Evolutionary conservation across 768 basidiomycete species (phyloP), one percentile per base, ranked within the genome.

Genomic region (Hericium erinaceus): DNA sequence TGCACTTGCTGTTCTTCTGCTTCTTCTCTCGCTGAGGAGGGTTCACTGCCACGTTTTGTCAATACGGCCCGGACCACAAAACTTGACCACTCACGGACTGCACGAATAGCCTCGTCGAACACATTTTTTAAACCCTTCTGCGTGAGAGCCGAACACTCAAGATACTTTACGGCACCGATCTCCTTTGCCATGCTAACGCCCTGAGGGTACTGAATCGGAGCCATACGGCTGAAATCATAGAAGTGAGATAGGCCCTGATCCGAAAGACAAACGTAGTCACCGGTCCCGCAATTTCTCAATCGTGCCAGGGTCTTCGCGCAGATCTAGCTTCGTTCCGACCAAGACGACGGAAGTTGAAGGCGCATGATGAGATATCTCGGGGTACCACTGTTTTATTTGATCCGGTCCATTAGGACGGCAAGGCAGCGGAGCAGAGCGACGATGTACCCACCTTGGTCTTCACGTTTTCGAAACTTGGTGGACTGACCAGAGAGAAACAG

Each of bases 81-180:
- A 52, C 2, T 50, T 26, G 46, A 24, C 39, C 48, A 87, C 91
- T 82, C 71, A 93, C 91, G 76, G 65, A 98, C 95, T 57, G 93
- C 92, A 56, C 97, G 84, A 66, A 99, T 98, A 46, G 97, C 97
- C 73, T 98, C 97, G 71, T 98, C 97, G 69, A 99, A 99, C 48
- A 99, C 97, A 58, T 89, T 95, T 83, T 99, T 99, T 69, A 99
- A 76, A 15, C 95, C 95, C 74, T 98, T 97, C 78, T 98, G 97
- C 50, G 95, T 98, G 67, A 95, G 76, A 38, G 95, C 93, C 28
- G 93, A 95, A 72, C 94, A 97, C 72, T 97, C 94, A 58, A 97
- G 75, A 67, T 97, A 97, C 73, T 95, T 95, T 64, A 98, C 92
- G 38, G 95, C 97, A 24, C 87, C 88, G 63, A 99, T 93, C 66